These are phyloP conservation scores for Gentiana straminea DNA, from an alignment of 257 asterid species.

Conservation along the genomic window DNA sequence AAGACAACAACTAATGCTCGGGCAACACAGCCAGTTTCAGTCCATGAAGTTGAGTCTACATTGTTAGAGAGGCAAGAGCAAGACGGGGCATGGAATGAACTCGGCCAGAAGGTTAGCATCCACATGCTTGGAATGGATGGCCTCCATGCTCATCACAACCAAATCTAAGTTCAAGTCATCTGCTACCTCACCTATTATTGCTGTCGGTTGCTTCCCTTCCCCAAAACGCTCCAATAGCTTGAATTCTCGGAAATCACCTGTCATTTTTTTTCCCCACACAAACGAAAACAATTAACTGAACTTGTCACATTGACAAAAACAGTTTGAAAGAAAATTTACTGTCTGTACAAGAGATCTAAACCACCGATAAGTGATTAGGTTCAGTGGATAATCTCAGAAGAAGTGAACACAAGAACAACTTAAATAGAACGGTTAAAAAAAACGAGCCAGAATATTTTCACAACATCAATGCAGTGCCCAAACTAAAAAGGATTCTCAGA, in stretches of 20 bases:
- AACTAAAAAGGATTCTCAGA: neutral
- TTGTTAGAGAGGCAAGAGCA: constrained; percentile 65
- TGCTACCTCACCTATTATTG: constrained; percentile 93
- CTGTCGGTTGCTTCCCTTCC: constrained; percentile 86
- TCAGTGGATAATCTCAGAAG: too few relatives aligned
- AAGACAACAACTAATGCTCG: too few relatives aligned
- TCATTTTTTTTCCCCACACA: constrained; percentile 1
- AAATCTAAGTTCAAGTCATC: constrained; percentile 92
- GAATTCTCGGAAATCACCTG: constrained; percentile 84
- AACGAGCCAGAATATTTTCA: too few relatives aligned
- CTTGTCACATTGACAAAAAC: neutral
- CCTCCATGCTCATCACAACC: constrained; percentile 94
- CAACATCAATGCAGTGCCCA: neutral
- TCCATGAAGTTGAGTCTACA: neutral
- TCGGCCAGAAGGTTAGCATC: constrained; percentile 92
- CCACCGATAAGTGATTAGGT: too few relatives aligned
- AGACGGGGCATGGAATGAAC: constrained; percentile 90
- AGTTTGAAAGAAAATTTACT: too few relatives aligned
- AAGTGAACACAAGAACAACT: too few relatives aligned
- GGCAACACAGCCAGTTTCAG: neutral
- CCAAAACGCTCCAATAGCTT: constrained; percentile 83
- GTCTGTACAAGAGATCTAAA: too few relatives aligned
- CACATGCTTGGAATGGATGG: constrained; percentile 93
- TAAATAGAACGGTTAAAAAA: too few relatives aligned
- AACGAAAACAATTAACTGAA: neutral